These are phyloP conservation scores for Citrus maxima DNA, from an alignment of 345 rosid genomes.

Conservation along the genomic window DNA sequence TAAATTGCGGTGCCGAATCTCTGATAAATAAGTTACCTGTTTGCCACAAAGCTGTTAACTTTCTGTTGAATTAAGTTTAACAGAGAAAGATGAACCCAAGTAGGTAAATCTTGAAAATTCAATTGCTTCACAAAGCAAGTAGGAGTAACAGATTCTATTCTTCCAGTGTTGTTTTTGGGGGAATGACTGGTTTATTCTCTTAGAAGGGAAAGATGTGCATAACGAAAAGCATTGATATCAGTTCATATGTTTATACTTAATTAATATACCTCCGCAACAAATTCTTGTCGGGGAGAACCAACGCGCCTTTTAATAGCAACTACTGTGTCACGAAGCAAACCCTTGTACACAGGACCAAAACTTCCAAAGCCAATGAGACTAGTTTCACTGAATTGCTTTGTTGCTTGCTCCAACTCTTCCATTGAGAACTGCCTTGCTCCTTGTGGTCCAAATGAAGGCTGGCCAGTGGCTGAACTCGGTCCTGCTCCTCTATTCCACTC, in stretches of 20 bases:
- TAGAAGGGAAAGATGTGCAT: neutral
- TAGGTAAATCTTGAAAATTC: neutral
- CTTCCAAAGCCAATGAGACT: constrained; percentile 56
- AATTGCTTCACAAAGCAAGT: neutral
- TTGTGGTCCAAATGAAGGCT: constrained; percentile 21
- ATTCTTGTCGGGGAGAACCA: constrained; percentile 35
- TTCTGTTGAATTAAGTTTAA: neutral
- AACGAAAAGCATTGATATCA: neutral
- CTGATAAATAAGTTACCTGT: constrained; percentile 52
- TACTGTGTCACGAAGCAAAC: constrained; percentile 40
- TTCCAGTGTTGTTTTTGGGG: neutral
- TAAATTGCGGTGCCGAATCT: constrained; percentile 55
- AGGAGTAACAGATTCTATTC: neutral
- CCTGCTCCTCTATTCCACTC: constrained; percentile 43
- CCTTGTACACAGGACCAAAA: constrained; percentile 50
- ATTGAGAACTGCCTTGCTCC: constrained; percentile 39
- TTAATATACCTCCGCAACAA: constrained; percentile 49
- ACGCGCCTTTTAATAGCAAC: constrained; percentile 56
- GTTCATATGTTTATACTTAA: neutral
- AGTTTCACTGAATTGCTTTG: constrained; percentile 43
- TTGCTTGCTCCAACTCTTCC: constrained; percentile 60
- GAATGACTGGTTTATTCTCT: neutral
- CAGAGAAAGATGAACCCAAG: neutral
- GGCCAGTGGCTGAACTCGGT: constrained; percentile 32
- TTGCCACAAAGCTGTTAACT: constrained; percentile 13